Conservation (phyloP, 148 eudicot genomes). For the Silene conica region DNA sequence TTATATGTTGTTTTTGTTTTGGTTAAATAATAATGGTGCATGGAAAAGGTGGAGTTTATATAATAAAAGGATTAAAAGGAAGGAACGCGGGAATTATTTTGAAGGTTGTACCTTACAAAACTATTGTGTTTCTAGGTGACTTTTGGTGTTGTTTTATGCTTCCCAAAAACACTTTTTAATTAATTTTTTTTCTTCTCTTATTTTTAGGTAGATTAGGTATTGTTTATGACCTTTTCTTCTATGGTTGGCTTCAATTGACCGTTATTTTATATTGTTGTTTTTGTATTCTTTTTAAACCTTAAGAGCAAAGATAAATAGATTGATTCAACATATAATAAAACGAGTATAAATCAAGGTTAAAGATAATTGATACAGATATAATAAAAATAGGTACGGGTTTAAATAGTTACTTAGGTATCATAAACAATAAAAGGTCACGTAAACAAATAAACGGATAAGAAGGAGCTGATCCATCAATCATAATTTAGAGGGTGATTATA, state of each 20-base stretch:
- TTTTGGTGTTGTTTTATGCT: not conserved
- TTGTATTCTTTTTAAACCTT: not conserved
- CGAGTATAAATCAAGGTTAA: too few species aligned
- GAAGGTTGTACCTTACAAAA: not conserved
- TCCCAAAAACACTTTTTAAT: not conserved
- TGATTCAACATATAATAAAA: too few species aligned
- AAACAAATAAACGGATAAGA: too few species aligned
- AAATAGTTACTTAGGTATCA: too few species aligned
- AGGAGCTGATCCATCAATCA: too few species aligned
- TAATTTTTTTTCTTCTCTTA: not conserved
- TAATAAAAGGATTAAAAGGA: not conserved
- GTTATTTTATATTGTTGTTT: not conserved
- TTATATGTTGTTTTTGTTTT: not conserved
- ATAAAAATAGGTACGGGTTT: too few species aligned
- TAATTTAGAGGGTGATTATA: too few species aligned
- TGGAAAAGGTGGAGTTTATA: not conserved
- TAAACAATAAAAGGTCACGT: too few species aligned
- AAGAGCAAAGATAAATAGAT: not conserved
- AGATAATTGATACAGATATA: too few species aligned
- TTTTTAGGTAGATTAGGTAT: not conserved
- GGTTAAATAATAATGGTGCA: not conserved
- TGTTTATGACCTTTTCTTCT: not conserved
- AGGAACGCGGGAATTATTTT: constrained; percentile 1
- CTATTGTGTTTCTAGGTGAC: not conserved
- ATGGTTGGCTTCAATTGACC: constrained; percentile 5